phyloP scores from a whole-genome alignment of 352 stramenopile genomes.

The Globisporangium orthogonon region DNA sequence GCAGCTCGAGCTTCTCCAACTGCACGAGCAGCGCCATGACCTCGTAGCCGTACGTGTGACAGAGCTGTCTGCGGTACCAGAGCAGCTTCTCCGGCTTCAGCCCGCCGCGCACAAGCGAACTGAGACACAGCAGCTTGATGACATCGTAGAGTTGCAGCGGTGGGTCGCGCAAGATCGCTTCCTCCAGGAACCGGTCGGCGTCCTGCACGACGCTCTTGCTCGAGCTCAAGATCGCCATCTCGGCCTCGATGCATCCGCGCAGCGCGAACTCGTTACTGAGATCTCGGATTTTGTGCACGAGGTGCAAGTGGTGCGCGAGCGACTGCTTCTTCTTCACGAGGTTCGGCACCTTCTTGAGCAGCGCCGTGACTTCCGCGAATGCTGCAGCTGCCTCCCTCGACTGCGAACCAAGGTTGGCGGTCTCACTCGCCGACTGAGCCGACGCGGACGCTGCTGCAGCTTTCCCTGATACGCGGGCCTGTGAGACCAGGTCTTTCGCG shows the following conservation, averaged over 20 bases:
- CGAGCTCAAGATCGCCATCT: constrained; percentile 76
- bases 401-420: not conserved
- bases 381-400: constrained; percentile 4
- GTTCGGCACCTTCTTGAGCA: constrained; percentile 60
- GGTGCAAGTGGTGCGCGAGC: constrained; percentile 54
- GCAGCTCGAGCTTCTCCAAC: constrained; percentile 65
- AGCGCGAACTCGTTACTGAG: constrained; percentile 51
- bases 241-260: constrained; percentile 62
- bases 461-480: constrained; percentile 20
- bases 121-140: constrained; percentile 70
- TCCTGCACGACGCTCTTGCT: constrained; percentile 46
- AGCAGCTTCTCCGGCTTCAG: constrained; percentile 48
- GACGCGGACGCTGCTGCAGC: not conserved
- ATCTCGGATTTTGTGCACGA: constrained; percentile 56
- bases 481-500: constrained; percentile 40
- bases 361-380: constrained; percentile 37
- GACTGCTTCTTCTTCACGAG: constrained; percentile 70
- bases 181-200: constrained; percentile 63
- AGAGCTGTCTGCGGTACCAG: constrained; percentile 72
- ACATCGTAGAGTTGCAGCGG: constrained; percentile 66
- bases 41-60: constrained; percentile 77
- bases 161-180: constrained; percentile 60
- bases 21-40: constrained; percentile 61
- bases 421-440: not conserved
- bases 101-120: constrained; percentile 61